Conservation (phyloP, 2,329 filamentous ascomycete genomes). For the Ascochyta lentis region DNA sequence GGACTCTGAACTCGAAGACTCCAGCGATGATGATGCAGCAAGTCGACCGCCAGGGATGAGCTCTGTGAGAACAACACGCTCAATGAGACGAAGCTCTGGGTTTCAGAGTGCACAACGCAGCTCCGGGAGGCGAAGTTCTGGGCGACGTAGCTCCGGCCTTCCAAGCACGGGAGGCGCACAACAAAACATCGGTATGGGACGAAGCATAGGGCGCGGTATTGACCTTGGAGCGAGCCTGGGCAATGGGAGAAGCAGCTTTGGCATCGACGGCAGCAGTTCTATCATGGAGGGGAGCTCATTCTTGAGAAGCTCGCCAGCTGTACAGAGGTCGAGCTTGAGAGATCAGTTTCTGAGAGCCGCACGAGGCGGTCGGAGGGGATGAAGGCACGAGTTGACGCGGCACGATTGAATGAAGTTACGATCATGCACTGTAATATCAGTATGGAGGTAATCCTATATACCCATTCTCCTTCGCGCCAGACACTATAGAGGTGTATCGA, state of each 20-base stretch:
- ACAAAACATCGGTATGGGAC: constrained; percentile 4
- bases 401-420: constrained; percentile 14
- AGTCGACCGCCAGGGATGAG: constrained; percentile 27
- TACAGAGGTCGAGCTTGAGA: constrained; percentile 37
- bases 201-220: constrained; percentile 13
- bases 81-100: constrained; percentile 28
- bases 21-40: constrained; percentile 33
- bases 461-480: background rate
- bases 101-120: constrained; percentile 30
- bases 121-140: constrained; percentile 22
- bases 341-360: constrained; percentile 37
- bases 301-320: constrained; percentile 41
- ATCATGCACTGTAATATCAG: constrained; percentile 6
- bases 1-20: constrained; percentile 59
- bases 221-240: constrained; percentile 32
- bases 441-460: background rate
- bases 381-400: constrained; percentile 6
- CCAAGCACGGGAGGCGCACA: constrained; percentile 1
- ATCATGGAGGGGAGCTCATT: constrained; percentile 48
- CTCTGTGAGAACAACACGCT: constrained; percentile 25
- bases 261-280: constrained; percentile 45
- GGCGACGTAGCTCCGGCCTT: constrained; percentile 12
- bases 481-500: background rate
- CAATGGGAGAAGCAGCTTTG: constrained; percentile 38
- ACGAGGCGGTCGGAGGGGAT: constrained; percentile 23